Evolutionary conservation across 176 grass and related monocot species (phyloP).

Genomic region (Phyllostachys edulis): DNA sequence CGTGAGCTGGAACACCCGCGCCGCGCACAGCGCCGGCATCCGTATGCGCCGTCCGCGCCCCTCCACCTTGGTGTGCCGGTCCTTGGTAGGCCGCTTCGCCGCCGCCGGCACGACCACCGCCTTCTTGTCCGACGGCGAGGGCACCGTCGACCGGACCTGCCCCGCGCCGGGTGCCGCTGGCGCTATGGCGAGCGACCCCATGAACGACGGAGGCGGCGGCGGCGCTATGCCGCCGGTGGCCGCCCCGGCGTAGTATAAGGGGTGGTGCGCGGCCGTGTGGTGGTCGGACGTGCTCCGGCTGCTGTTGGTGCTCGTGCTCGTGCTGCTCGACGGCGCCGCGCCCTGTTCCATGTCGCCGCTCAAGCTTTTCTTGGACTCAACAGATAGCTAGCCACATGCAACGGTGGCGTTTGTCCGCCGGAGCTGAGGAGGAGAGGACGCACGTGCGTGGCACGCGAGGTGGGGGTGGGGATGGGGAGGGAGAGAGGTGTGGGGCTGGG

Average conservation of each 20-base stretch:
- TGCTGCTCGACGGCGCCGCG: constrained; percentile 66
- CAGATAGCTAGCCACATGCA: constrained; percentile 6
- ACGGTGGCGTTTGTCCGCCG: not conserved
- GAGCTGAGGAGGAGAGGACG: constrained; percentile 12
- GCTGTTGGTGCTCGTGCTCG: constrained; percentile 85
- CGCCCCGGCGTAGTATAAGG: constrained; percentile 54
- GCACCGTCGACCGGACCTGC: not conserved
- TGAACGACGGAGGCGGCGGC: constrained; percentile 45
- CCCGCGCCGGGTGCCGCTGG: not conserved
- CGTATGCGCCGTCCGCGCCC: constrained; percentile 90
- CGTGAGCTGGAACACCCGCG: constrained; percentile 94
- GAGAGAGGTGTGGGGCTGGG: constrained; percentile 48
- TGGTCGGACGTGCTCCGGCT: constrained; percentile 81
- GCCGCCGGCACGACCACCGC: constrained; percentile 1
- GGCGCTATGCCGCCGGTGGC: not conserved
- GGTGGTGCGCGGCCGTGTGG: constrained; percentile 44
- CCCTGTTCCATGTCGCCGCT: constrained; percentile 36
- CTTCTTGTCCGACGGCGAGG: constrained; percentile 36
- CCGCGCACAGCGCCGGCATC: constrained; percentile 97
- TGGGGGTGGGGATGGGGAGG: constrained; percentile 19
- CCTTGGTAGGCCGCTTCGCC: constrained; percentile 68
- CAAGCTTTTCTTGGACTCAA: not conserved
- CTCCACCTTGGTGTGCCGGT: constrained; percentile 96
- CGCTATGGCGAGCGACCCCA: constrained; percentile 60
- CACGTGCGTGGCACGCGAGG: constrained; percentile 43